These are phyloP conservation scores for Elsinoe ampelina DNA, from an alignment of 2,329 filamentous ascomycete species.

Conservation along the genomic window DNA sequence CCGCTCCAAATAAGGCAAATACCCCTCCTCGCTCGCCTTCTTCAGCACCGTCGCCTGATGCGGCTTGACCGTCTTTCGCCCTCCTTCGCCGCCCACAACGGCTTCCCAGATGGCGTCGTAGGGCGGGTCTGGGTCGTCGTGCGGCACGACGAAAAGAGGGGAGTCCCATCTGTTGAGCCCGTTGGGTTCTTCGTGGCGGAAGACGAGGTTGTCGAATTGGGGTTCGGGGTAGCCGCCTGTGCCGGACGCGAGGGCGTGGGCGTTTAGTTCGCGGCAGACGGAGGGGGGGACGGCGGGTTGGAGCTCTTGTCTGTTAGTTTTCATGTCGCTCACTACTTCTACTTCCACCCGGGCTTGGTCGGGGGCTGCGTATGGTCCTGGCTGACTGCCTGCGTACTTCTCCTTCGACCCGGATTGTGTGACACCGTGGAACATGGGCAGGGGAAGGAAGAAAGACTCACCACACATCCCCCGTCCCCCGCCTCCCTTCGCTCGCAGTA, in stretches of 20 bases:
- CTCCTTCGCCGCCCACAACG: slow-evolving; percentile 50
- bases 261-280: slow-evolving; percentile 53
- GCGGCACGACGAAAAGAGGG: slow-evolving; percentile 68
- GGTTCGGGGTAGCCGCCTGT: slow-evolving; percentile 43
- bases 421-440: background rate
- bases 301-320: slow-evolving; percentile 37
- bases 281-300: slow-evolving; percentile 50
- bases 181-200: slow-evolving; percentile 79
- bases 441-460: slow-evolving; percentile 32
- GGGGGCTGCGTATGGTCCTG: no score
- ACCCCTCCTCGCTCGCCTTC: slow-evolving; percentile 55
- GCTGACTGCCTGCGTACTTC: no score
- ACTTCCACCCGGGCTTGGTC: no score
- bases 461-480: slow-evolving; percentile 63
- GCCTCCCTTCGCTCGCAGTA: slow-evolving; percentile 77
- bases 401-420: background rate
- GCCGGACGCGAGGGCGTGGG: slow-evolving; percentile 32
- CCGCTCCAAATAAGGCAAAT: slow-evolving; percentile 70
- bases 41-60: slow-evolving; percentile 67
- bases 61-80: slow-evolving; percentile 57
- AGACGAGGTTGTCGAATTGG: slow-evolving; percentile 71
- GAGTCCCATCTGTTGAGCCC: slow-evolving; percentile 78
- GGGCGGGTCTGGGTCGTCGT: slow-evolving; percentile 61
- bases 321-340: no score
- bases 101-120: slow-evolving; percentile 67